Conservation (phyloP, 2,329 filamentous ascomycete genomes). For the Ophiosphaerella herpotricha region DNA sequence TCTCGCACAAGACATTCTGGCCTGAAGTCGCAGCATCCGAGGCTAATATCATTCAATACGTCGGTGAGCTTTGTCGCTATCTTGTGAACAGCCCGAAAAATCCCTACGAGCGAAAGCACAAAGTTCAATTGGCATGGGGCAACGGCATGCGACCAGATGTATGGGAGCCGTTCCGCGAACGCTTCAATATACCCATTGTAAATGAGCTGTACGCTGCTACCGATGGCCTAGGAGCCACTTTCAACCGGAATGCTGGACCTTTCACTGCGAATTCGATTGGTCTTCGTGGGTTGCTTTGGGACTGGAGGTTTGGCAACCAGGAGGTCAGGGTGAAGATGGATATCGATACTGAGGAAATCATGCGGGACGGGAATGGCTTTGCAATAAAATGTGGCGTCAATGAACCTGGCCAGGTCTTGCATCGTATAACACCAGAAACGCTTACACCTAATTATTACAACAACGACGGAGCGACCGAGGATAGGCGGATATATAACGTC, state of each 20-base stretch:
- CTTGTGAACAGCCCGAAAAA: conserved; percentile 41
- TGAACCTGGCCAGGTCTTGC: conserved; percentile 44
- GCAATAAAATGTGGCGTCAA: conserved; percentile 36
- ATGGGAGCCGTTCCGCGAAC: conserved; percentile 46
- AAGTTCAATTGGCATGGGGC: conserved; percentile 43
- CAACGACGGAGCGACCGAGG: conserved; percentile 39
- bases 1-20: conserved; percentile 46
- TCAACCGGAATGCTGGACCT: conserved; percentile 39
- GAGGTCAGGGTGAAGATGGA: conserved; percentile 46
- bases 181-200: conserved; percentile 46
- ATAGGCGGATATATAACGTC: conserved; percentile 38
- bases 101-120: conserved; percentile 37
- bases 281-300: conserved; percentile 42
- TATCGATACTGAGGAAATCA: conserved; percentile 45
- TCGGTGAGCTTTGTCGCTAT: conserved; percentile 46
- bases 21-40: conserved; percentile 38
- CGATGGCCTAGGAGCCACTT: conserved; percentile 42
- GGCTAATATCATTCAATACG: conserved; percentile 44
- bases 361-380: conserved; percentile 42
- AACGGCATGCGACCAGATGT: conserved; percentile 51
- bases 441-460: conserved; percentile 39
- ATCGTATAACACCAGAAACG: conserved; percentile 35
- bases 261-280: conserved; percentile 43
- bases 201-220: conserved; percentile 49
- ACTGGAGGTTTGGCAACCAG: conserved; percentile 30